Conservation (phyloP, 31 red algal genomes). For the Odonthalia washingtoniensis region DNA sequence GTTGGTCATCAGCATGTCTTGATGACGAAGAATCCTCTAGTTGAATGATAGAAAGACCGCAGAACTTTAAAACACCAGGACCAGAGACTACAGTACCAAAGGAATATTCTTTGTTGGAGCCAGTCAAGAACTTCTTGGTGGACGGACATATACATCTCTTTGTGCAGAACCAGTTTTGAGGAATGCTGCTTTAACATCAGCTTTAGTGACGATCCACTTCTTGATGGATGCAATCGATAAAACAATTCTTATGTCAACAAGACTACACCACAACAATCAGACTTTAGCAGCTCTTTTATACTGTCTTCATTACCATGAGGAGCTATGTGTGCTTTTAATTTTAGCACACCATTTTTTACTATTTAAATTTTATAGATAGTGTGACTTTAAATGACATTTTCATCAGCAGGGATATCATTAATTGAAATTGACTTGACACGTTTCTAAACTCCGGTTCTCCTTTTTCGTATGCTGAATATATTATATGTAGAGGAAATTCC, state of each 20-base stretch:
- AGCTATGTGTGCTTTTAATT: slow-evolving; percentile 46
- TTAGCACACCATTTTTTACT: slow-evolving; percentile 28
- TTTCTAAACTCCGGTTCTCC: slow-evolving; percentile 34
- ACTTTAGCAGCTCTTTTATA: slow-evolving; percentile 30
- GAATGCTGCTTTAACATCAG: slow-evolving; percentile 50
- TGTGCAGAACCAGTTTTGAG: slow-evolving; percentile 42
- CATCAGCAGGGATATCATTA: not conserved
- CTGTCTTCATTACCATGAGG: slow-evolving; percentile 53
- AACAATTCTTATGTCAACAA: slow-evolving; percentile 27
- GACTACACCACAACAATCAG: slow-evolving; percentile 16
- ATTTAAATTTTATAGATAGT: slow-evolving; percentile 32
- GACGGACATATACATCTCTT: slow-evolving; percentile 38
- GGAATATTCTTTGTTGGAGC: not conserved
- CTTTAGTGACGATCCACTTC: slow-evolving; percentile 30
- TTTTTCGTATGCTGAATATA: slow-evolving; percentile 20
- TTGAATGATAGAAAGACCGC: slow-evolving; percentile 19
- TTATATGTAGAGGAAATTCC: slow-evolving; percentile 14
- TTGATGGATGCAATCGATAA: not conserved
- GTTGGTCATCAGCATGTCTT: slow-evolving; percentile 12
- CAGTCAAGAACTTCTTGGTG: slow-evolving; percentile 9
- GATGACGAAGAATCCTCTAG: not conserved
- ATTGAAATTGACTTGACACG: slow-evolving; percentile 18
- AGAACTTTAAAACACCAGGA: slow-evolving; percentile 1
- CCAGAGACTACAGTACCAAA: slow-evolving; percentile 30
- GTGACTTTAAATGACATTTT: slow-evolving; percentile 39